These are phyloP conservation scores for Mycena capillaripes DNA, from an alignment of 768 basidiomycete genomes.

Conservation along the genomic window DNA sequence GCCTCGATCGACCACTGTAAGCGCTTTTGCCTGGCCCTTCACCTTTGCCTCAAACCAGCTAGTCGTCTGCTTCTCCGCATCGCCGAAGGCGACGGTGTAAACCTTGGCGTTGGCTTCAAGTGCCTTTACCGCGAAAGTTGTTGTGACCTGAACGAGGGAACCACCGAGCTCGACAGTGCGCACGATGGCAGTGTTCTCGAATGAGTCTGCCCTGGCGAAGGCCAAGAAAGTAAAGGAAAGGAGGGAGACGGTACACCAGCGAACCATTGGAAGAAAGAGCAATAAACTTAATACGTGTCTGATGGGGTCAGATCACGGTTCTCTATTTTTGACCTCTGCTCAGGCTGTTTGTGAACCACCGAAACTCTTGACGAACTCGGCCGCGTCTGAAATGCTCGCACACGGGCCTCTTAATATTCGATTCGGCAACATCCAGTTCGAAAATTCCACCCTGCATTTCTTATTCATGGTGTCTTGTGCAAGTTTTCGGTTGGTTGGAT, in stretches of 20 bases:
- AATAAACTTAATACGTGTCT: slow-evolving; percentile 21
- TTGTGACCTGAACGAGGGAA: slow-evolving; percentile 88
- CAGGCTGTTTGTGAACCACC: not conserved
- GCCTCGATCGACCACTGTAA: slow-evolving; percentile 65
- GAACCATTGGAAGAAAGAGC: slow-evolving; percentile 54
- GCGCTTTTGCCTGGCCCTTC: slow-evolving; percentile 75
- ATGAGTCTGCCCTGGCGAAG: slow-evolving; percentile 58
- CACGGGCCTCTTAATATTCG: too few species aligned
- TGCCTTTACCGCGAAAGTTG: slow-evolving; percentile 88
- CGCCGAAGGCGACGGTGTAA: slow-evolving; percentile 78
- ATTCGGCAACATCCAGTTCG: too few species aligned
- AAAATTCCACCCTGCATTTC: too few species aligned
- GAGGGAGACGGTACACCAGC: slow-evolving; percentile 55
- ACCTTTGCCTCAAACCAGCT: slow-evolving; percentile 86
- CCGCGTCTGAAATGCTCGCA: too few species aligned
- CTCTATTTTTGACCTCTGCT: too few species aligned
- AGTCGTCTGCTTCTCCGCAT: slow-evolving; percentile 73
- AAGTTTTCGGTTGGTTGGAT: too few species aligned
- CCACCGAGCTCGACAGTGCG: slow-evolving; percentile 93
- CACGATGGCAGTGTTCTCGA: slow-evolving; percentile 92
- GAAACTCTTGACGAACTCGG: too few species aligned
- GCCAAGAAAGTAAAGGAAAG: slow-evolving; percentile 63
- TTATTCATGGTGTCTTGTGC: too few species aligned
- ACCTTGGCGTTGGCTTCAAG: slow-evolving; percentile 69
- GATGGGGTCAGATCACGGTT: not conserved